phyloP scores from a whole-genome alignment of 2,329 filamentous ascomycete genomes.

The Talaromyces sp. region DNA sequence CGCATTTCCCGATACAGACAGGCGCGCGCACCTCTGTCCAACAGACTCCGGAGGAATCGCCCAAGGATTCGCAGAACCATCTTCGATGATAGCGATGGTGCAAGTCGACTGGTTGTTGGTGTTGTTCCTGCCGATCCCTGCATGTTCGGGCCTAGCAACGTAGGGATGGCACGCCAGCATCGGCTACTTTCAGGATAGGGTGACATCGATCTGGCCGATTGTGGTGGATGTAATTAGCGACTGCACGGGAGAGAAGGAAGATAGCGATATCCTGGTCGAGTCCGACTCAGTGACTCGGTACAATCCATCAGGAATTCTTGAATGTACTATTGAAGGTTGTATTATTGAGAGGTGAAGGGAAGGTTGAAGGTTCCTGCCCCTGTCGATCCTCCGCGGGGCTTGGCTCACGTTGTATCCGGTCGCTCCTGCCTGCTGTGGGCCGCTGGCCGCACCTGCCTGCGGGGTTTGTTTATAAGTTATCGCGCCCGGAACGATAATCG shows the following conservation, averaged over 20 bases:
- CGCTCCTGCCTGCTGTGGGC: background rate
- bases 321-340: background rate
- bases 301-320: background rate
- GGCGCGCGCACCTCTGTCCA: background rate
- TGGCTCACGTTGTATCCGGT: background rate
- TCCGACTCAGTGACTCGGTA: background rate
- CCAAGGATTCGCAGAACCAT: background rate
- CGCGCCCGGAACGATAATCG: too few relatives aligned
- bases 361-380: background rate
- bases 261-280: background rate
- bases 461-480: background rate
- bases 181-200: conserved; percentile 1
- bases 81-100: background rate
- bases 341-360: background rate
- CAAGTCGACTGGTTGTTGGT: background rate
- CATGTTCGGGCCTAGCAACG: conserved; percentile 8
- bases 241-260: background rate
- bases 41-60: background rate
- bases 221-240: background rate
- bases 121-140: conserved; percentile 13
- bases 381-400: background rate
- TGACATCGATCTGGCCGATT: conserved; percentile 1
- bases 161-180: conserved; percentile 1
- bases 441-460: background rate
- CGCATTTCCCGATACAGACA: background rate